phyloP scores from a whole-genome alignment of 2,329 filamentous ascomycete species.

The Chrysoporthe deuterocubensis region DNA sequence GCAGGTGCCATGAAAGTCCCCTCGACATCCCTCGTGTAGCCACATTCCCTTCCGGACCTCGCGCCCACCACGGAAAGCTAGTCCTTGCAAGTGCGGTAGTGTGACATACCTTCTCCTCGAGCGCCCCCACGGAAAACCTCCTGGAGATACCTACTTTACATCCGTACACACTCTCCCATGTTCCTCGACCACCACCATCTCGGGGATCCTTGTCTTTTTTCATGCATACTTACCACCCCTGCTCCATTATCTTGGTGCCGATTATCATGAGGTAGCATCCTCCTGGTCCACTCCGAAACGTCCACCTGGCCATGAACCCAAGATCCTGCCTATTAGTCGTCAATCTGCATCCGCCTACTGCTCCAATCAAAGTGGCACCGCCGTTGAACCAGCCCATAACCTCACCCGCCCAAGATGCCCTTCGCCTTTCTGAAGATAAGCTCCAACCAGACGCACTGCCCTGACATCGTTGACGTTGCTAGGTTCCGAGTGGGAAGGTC shows the following conservation, averaged over 20 bases:
- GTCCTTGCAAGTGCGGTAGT: background rate
- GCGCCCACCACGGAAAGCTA: background rate
- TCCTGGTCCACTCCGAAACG: constrained; percentile 1
- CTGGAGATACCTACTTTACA: background rate
- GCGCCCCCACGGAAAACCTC: constrained; percentile 5
- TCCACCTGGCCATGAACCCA: background rate
- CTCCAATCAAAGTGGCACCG: background rate
- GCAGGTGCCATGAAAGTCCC: background rate
- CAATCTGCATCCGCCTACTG: background rate
- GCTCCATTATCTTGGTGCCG: background rate
- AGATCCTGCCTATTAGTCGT: constrained; percentile 1
- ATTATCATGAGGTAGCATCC: constrained; percentile 9
- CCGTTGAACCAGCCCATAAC: background rate
- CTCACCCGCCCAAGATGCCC: background rate
- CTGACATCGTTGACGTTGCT: background rate
- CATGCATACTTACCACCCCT: background rate
- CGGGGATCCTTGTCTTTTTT: background rate
- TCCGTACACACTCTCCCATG: no score
- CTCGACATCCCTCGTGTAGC: background rate
- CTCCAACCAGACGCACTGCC: constrained; percentile 1
- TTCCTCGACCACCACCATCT: background rate
- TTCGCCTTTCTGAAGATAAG: background rate
- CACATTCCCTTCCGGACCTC: background rate
- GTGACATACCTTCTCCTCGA: background rate
- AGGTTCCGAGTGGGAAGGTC: constrained; percentile 6